Conservation (phyloP, 148 eudicot species). For the Chenopodium formosanum region DNA sequence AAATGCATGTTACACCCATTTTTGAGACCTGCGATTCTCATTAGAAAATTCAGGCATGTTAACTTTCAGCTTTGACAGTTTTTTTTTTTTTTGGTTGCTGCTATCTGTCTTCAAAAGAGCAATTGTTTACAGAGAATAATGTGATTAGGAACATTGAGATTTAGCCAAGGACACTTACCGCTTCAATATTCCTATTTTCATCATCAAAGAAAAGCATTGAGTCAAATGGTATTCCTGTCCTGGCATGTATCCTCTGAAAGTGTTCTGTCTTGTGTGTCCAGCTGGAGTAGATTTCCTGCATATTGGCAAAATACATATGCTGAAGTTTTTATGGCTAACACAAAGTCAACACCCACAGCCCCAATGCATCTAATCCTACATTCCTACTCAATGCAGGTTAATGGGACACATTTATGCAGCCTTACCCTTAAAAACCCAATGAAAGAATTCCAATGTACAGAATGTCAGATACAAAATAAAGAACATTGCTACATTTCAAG, state of each 20-base stretch:
- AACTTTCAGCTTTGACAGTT: background rate
- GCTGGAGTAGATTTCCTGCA: constrained; percentile 20
- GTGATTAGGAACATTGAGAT: background rate
- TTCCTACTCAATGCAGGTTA: background rate
- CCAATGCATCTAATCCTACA: background rate
- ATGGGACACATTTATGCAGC: too few species aligned
- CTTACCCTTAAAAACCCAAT: too few species aligned
- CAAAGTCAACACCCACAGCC: background rate
- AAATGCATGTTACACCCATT: constrained; percentile 24
- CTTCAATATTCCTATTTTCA: constrained; percentile 20
- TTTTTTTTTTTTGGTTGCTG: too few species aligned
- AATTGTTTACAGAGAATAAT: background rate
- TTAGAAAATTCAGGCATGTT: background rate
- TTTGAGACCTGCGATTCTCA: constrained; percentile 16
- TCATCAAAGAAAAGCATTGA: constrained; percentile 20
- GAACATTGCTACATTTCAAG: background rate
- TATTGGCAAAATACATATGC: background rate
- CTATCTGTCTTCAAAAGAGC: background rate
- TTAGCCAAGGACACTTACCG: constrained; percentile 1
- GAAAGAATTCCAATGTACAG: too few species aligned
- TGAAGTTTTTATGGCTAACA: background rate
- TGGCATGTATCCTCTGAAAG: constrained; percentile 14
- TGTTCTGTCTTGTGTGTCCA: constrained; percentile 20
- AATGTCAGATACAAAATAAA: background rate
- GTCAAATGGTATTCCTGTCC: constrained; percentile 9